phyloP scores from a whole-genome alignment of 208 protist genomes.

The Herpetomonas samuelpessoai region DNA sequence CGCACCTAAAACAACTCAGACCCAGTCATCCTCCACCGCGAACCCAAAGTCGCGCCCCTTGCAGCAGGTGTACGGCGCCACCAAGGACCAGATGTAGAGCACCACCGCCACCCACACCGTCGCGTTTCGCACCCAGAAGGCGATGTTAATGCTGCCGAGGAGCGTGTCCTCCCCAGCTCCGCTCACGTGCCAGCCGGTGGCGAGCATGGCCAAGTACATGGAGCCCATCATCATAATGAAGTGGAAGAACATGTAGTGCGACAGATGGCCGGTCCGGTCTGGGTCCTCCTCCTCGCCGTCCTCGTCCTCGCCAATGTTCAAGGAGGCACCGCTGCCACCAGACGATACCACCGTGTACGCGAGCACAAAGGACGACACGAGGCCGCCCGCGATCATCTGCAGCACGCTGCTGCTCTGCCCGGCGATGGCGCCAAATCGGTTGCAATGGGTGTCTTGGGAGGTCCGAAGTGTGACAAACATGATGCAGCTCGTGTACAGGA shows the following conservation, averaged over 20 bases:
- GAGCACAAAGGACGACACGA: slow-evolving; percentile 66
- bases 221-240: slow-evolving; percentile 91
- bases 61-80: slow-evolving; percentile 91
- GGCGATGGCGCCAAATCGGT: slow-evolving; percentile 29
- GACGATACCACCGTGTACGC: slow-evolving; percentile 75
- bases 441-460: slow-evolving; percentile 57
- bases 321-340: slow-evolving; percentile 52
- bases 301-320: slow-evolving; percentile 58
- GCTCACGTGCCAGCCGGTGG: slow-evolving; percentile 90
- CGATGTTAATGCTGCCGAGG: slow-evolving; percentile 50
- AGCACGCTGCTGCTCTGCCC: slow-evolving; percentile 12
- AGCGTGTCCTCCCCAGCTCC: slow-evolving; percentile 42
- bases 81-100: slow-evolving; percentile 91
- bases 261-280: slow-evolving; percentile 73
- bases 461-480: slow-evolving; percentile 86
- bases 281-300: slow-evolving; percentile 79
- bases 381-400: slow-evolving; percentile 56
- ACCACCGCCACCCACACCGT: slow-evolving; percentile 81
- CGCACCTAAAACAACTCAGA: slow-evolving; percentile 2
- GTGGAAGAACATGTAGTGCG: slow-evolving; percentile 93
- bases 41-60: slow-evolving; percentile 85
- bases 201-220: slow-evolving; percentile 94
- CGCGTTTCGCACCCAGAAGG: slow-evolving; percentile 90
- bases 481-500: slow-evolving; percentile 85
- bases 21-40: slow-evolving; percentile 60